Conservation (phyloP, 805 yeast genomes). For the Metschnikowia colocasiae region DNA sequence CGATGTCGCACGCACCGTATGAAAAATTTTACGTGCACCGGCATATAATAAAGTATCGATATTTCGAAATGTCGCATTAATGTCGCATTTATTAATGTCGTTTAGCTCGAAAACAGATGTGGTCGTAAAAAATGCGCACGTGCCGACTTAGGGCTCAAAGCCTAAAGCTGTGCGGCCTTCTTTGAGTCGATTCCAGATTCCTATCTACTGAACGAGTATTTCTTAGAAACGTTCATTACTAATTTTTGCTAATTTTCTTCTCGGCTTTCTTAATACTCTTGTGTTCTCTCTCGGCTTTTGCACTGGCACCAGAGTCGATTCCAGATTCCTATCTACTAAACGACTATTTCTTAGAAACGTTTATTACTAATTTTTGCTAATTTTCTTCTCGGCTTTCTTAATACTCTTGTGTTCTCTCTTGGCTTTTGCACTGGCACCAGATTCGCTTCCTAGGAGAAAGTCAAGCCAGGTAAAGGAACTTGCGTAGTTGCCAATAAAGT, state of each 20-base stretch:
- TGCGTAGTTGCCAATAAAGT: conserved; percentile 62
- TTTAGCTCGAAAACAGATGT: neutral
- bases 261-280: conserved; percentile 43
- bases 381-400: conserved; percentile 34
- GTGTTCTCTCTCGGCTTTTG: conserved; percentile 45
- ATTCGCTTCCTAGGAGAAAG: conserved; percentile 48
- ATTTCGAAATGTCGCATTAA: conserved; percentile 11
- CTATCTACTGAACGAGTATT: neutral
- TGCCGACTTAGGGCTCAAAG: conserved; percentile 5
- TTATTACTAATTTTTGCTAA: conserved; percentile 21
- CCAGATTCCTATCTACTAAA: neutral
- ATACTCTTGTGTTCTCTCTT: conserved; percentile 45
- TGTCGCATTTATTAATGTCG: conserved; percentile 6
- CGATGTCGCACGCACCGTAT: conserved; percentile 17
- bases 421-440: conserved; percentile 51
- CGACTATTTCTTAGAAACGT: neutral
- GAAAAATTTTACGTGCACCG: conserved; percentile 16
- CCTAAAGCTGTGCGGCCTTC: neutral
- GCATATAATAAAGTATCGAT: conserved; percentile 6
- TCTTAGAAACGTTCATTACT: conserved; percentile 2
- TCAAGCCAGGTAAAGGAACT: conserved; percentile 61
- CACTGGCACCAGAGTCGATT: conserved; percentile 23
- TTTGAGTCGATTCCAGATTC: neutral
- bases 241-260: conserved; percentile 22
- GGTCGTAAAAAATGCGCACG: neutral